Conservation (phyloP, 257 asterid genomes). For the Schizonepeta tenuifolia region DNA sequence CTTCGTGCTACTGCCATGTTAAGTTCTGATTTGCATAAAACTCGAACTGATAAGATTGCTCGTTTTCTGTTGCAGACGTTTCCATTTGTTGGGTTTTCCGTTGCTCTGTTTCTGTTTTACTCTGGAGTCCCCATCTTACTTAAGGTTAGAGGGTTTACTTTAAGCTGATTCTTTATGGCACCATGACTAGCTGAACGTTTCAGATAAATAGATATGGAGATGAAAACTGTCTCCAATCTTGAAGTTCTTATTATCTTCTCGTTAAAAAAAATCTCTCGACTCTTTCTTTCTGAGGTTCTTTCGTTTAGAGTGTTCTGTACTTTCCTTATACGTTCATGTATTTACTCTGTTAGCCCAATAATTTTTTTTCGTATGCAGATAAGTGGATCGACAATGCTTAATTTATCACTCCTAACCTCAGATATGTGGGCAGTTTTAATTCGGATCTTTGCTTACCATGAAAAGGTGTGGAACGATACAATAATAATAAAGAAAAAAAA, state of each 20-base stretch:
- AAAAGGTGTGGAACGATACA: slow-evolving; percentile 58
- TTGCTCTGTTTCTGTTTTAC: slow-evolving; percentile 90
- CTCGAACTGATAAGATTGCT: slow-evolving; percentile 17
- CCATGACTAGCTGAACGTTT: not conserved
- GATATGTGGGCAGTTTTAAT: slow-evolving; percentile 98
- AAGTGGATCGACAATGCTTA: slow-evolving; percentile 87
- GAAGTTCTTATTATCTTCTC: not conserved
- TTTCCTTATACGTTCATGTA: no score
- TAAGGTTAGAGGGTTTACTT: slow-evolving; percentile 50
- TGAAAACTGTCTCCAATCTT: not conserved
- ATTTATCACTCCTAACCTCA: slow-evolving; percentile 85
- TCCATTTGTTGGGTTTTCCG: slow-evolving; percentile 85
- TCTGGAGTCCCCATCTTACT: slow-evolving; percentile 80
- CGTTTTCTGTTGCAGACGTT: slow-evolving; percentile 54
- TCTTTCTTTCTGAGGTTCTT: no score
- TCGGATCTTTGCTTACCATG: slow-evolving; percentile 87
- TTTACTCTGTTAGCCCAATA: no score
- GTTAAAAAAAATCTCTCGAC: no score
- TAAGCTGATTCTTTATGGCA: slow-evolving; percentile 1
- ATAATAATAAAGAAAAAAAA: not conserved
- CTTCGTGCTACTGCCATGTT: not conserved
- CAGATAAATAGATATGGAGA: not conserved
- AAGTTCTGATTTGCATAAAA: not conserved
- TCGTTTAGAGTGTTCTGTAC: no score
- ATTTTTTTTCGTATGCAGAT: slow-evolving; percentile 52